phyloP scores from a whole-genome alignment of 2,329 filamentous ascomycete species.

The Aspergillus fumigatus region DNA sequence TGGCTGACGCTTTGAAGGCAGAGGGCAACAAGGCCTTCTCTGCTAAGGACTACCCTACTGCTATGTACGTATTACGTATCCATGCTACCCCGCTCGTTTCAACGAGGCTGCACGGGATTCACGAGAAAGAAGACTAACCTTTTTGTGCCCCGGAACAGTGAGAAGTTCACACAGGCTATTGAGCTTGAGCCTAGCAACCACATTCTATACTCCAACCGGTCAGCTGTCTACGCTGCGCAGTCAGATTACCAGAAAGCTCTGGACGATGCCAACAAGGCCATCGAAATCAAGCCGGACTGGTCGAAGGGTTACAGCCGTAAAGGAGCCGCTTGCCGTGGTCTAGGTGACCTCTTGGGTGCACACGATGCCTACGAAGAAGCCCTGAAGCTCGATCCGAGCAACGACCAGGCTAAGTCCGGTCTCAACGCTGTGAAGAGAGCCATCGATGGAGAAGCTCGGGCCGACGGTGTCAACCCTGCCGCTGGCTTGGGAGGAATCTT shows the following conservation, averaged over 20 bases:
- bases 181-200: conserved; percentile 83
- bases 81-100: conserved; percentile 38
- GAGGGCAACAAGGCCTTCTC: conserved; percentile 98
- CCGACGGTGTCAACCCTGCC: conserved; percentile 61
- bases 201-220: conserved; percentile 96
- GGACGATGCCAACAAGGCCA: conserved; percentile 87
- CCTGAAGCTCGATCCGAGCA: conserved; percentile 86
- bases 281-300: conserved; percentile 95
- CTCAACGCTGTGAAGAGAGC: conserved; percentile 80
- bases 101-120: conserved; percentile 7
- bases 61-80: conserved; percentile 67
- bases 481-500: conserved; percentile 88
- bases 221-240: conserved; percentile 80
- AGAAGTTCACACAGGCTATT: conserved; percentile 93
- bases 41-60: conserved; percentile 93
- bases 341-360: conserved; percentile 77
- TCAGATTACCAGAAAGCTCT: conserved; percentile 81
- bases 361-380: conserved; percentile 90
- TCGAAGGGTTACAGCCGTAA: conserved; percentile 94
- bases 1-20: conserved; percentile 84
- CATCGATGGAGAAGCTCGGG: conserved; percentile 70
- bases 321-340: conserved; percentile 82
- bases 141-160: conserved; percentile 48
- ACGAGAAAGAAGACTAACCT: not conserved
- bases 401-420: conserved; percentile 88